A percentile compares a stretch with the other conserved stretches of the same genome.
phyloP scores from a whole-genome alignment of 306 rosid genomes.

The Prunus salicina region DNA sequence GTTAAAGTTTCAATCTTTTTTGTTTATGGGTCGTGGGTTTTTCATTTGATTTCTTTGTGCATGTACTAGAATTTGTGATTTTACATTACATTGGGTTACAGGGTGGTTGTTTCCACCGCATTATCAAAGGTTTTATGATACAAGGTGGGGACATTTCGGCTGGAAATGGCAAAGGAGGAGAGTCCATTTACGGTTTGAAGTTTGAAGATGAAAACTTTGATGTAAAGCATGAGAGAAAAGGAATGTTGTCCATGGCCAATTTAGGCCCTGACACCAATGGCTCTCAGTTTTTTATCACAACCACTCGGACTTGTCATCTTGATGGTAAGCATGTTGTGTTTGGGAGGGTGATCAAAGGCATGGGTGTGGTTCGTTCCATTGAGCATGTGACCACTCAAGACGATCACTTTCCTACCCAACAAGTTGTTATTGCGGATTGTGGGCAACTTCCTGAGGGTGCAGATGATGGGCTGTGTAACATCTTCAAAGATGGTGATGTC shows the following conservation, averaged over 20 bases:
- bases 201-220: conserved; percentile 74
- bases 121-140: conserved; percentile 72
- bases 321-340: conserved; percentile 82
- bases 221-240: conserved; percentile 75
- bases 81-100: background rate
- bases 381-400: conserved; percentile 48
- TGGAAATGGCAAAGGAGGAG: conserved; percentile 70
- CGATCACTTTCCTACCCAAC: conserved; percentile 40
- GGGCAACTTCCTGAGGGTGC: conserved; percentile 60
- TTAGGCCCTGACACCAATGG: conserved; percentile 59
- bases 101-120: conserved; percentile 64
- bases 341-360: conserved; percentile 67
- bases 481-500: conserved; percentile 68
- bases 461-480: conserved; percentile 59
- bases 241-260: conserved; percentile 71
- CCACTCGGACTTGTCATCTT: conserved; percentile 55
- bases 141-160: conserved; percentile 82
- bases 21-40: background rate
- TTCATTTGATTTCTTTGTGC: background rate
- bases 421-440: conserved; percentile 52
- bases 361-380: conserved; percentile 64
- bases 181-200: conserved; percentile 60
- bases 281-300: conserved; percentile 62
- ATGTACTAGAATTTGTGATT: background rate
- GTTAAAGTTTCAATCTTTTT: background rate